These are phyloP conservation scores for Trypanosoma boissoni DNA, from an alignment of 208 protist species.

Conservation along the genomic window DNA sequence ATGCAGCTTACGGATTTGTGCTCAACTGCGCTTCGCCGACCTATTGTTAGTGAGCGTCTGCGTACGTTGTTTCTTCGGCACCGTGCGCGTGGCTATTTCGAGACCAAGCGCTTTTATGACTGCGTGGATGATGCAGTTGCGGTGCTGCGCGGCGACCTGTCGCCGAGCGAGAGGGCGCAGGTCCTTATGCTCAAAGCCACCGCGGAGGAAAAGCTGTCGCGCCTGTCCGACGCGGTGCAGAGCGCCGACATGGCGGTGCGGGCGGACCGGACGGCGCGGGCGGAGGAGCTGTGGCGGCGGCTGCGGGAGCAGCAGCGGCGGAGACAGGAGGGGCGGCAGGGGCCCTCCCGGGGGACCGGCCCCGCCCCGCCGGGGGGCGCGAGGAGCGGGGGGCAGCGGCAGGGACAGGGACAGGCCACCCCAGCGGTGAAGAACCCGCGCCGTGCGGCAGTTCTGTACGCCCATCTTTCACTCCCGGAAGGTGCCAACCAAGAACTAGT, in stretches of 20 bases:
- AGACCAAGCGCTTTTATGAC: slow-evolving; percentile 41
- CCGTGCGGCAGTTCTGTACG: slow-evolving; percentile 14
- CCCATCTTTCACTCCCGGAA: slow-evolving; percentile 17
- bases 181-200: slow-evolving; percentile 42
- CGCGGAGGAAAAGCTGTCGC: slow-evolving; percentile 54
- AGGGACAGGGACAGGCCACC: neutral
- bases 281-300: slow-evolving; percentile 12
- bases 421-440: neutral
- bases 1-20: slow-evolving; percentile 15
- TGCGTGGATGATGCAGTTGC: slow-evolving; percentile 51
- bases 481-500: slow-evolving; percentile 19
- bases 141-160: slow-evolving; percentile 33
- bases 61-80: slow-evolving; percentile 17
- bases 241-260: slow-evolving; percentile 35
- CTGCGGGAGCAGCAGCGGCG: slow-evolving; percentile 24
- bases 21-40: slow-evolving; percentile 4
- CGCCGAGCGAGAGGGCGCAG: slow-evolving; percentile 15
- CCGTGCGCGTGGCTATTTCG: slow-evolving; percentile 38
- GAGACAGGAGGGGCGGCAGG: slow-evolving; percentile 6
- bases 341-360: neutral
- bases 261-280: slow-evolving; percentile 15
- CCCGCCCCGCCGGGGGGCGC: neutral
- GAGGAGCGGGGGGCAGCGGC: neutral
- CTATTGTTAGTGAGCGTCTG: slow-evolving; percentile 24
- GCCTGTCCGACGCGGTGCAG: slow-evolving; percentile 47